Evolutionary conservation across 495 filamentous ascomycete species (phyloP).

Genomic region (Penicillium ucsense): DNA sequence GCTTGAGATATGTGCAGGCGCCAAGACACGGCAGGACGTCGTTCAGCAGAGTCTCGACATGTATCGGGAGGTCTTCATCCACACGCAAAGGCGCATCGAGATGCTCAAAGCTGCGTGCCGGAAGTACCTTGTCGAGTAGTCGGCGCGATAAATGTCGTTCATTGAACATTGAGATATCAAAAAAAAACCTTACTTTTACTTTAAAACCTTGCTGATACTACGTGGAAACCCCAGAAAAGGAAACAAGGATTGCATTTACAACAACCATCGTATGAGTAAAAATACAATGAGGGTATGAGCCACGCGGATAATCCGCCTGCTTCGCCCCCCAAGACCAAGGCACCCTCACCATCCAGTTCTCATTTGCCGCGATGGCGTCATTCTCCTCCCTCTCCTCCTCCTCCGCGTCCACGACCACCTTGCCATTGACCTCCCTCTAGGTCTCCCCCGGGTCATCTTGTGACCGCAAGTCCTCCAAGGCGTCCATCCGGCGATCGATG

Average conservation of each 20-base stretch:
- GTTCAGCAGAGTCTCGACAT: conserved; percentile 71
- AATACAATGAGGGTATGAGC: too few relatives aligned
- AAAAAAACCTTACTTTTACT: background rate
- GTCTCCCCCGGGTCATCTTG: background rate
- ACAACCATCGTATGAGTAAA: too few relatives aligned
- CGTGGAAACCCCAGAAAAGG: too few relatives aligned
- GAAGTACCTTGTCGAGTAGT: conserved; percentile 37
- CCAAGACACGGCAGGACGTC: conserved; percentile 58
- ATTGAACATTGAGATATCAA: background rate
- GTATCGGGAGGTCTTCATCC: conserved; percentile 76
- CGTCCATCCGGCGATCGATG: background rate
- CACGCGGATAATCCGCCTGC: too few relatives aligned
- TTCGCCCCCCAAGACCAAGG: too few relatives aligned
- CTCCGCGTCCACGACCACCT: background rate
- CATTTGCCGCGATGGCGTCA: too few relatives aligned
- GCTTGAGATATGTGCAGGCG: conserved; percentile 91
- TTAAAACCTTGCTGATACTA: background rate
- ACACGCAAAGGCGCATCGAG: conserved; percentile 61
- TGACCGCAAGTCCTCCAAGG: background rate
- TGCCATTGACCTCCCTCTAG: background rate
- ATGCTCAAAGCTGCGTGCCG: conserved; percentile 56
- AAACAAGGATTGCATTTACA: too few relatives aligned
- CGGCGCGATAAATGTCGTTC: conserved; percentile 4
- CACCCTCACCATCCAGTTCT: too few relatives aligned
- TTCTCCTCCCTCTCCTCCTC: too few relatives aligned